phyloP scores from a whole-genome alignment of 2,329 filamentous ascomycete species.

The Pseudonectria buxi region DNA sequence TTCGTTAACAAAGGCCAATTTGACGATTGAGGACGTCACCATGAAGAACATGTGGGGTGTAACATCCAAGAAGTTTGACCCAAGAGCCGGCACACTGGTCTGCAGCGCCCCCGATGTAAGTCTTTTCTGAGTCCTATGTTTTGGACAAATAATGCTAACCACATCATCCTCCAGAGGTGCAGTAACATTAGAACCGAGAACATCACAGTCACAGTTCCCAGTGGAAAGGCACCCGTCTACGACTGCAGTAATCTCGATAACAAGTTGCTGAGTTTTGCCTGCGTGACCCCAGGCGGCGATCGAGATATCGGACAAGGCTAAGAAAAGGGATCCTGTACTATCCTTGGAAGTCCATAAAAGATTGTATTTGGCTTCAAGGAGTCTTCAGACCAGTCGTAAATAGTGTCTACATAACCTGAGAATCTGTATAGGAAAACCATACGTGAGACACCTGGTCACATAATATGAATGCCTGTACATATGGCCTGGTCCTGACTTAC shows the following conservation, averaged over 20 bases:
- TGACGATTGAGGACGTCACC: constrained; percentile 20
- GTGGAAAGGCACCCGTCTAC: constrained; percentile 14
- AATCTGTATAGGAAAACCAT: too few relatives aligned
- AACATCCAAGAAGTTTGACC: constrained; percentile 22
- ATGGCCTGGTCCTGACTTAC: too few relatives aligned
- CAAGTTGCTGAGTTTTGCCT: constrained; percentile 11
- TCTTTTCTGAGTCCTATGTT: rapidly evolving
- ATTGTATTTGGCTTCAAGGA: too few relatives aligned
- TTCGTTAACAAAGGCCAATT: constrained; percentile 10
- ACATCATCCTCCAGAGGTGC: constrained; percentile 11
- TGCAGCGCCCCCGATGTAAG: constrained; percentile 25
- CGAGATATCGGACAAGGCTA: too few relatives aligned
- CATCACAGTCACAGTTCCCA: constrained; percentile 16
- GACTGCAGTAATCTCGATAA: constrained; percentile 17
- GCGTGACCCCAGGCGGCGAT: constrained; percentile 1
- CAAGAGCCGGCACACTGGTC: constrained; percentile 21
- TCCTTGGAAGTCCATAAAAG: too few relatives aligned
- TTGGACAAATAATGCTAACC: not conserved
- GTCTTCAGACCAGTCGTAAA: too few relatives aligned
- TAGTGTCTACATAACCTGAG: too few relatives aligned
- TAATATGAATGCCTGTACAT: too few relatives aligned
- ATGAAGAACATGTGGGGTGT: constrained; percentile 26
- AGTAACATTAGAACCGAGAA: constrained; percentile 17
- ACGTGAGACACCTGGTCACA: too few relatives aligned
- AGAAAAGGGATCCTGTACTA: too few relatives aligned